Evolutionary conservation across 2,329 filamentous ascomycete species (phyloP).

Genomic region (Aspergillus brasiliensis): DNA sequence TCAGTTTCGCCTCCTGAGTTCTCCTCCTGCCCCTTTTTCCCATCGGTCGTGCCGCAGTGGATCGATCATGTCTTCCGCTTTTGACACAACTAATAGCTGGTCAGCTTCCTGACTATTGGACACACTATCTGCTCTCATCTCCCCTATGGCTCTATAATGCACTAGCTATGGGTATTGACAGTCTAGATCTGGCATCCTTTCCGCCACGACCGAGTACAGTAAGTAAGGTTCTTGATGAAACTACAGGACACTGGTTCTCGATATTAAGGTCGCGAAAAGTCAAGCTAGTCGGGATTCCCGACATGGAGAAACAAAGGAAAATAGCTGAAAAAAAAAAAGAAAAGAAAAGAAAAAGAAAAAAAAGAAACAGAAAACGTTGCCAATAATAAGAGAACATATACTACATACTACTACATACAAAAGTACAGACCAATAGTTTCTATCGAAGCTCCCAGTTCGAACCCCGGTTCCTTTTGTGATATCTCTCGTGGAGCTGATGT

Average conservation of each 20-base stretch:
- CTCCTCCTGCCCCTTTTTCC: constrained; percentile 15
- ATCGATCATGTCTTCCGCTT: neutral
- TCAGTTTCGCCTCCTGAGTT: constrained; percentile 8
- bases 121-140: constrained; percentile 3
- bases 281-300: neutral
- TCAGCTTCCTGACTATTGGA: constrained; percentile 1
- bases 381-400: neutral
- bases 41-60: neutral
- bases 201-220: neutral
- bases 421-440: neutral
- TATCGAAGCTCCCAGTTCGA: neutral
- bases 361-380: neutral
- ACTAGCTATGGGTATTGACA: neutral
- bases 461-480: neutral
- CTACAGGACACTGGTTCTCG: neutral
- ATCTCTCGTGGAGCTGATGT: neutral
- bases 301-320: neutral
- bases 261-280: neutral
- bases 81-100: neutral
- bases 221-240: too few species aligned
- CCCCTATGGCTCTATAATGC: neutral
- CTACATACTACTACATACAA: constrained; percentile 11
- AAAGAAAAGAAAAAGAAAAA: neutral
- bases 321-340: neutral
- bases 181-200: neutral